Base-by-base conservation (phyloP, 2,329 filamentous ascomycete species). In the Alternaria atra region DNA sequence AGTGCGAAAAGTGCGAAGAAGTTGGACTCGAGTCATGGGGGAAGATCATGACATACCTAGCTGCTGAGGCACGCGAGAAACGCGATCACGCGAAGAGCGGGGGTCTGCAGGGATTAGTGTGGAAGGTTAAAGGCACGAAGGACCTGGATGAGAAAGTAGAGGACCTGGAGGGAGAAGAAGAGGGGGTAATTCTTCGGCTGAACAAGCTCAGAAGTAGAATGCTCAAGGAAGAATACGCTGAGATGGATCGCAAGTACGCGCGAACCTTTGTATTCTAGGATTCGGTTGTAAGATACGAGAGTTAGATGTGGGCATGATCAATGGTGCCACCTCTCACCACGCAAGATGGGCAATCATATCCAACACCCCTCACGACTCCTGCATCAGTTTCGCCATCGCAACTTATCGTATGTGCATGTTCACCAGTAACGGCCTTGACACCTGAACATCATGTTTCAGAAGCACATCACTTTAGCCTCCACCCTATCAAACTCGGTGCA, bases 11-110 rank as follows among this genome's bases (percentile, higher is more conserved):
- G 67, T 97, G 94, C 73, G 84, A 97, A 6, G 83, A 87, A 59
- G 88, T 91, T 2, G 92, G 92, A 0, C 83, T 97, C 1, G 84
- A 86, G 6, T 96, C 97, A 75, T 97, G 94, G 94, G 86, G 86
- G 47, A 85, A 84, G 29, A 98, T 98, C 91, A 89, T 95, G 20
- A 82, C 83, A 10, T 84, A 84, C 58, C 83, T 96, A 47, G 86
- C 83, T n/a, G 74, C 75, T 23, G 73, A 86, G 27, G 80, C 79
- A 52, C 83, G 69, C 9, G 73, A 74, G 51, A 71, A 75, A 58
- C 60, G 65, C 4, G 68, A 73, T 30, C 44, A 54, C 2, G 73
- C 70, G 12, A 69, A 68, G 27, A 55, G 51, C 20, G 71, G 72
- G 6, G 66, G 58, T 7, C 25, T 74, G 10, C 64, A 50, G 23